A percentile compares a stretch with the other conserved stretches of the same genome.
Evolutionary conservation across 768 basidiomycete genomes (phyloP).

Genomic region (Paxillus rubicundulus): DNA sequence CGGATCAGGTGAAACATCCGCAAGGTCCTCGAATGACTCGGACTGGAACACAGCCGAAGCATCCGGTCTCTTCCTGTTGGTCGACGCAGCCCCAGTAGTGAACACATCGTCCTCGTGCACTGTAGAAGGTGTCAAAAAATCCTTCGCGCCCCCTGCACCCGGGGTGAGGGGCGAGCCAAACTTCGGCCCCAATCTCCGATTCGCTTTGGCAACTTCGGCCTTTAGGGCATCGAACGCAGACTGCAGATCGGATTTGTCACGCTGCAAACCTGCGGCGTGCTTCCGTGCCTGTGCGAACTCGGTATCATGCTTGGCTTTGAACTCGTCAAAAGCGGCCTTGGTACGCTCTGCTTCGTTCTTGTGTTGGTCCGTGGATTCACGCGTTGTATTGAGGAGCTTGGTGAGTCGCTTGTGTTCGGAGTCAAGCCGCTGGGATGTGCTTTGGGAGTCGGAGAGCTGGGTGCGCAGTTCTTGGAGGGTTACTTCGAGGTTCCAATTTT

Average conservation of each 20-base stretch:
- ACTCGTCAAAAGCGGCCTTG: conserved; percentile 57
- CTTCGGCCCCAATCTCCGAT: conserved; percentile 51
- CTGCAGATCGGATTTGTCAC: conserved; percentile 93
- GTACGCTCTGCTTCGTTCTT: conserved; percentile 85
- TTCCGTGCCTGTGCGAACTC: conserved; percentile 91
- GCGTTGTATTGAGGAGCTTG: conserved; percentile 65
- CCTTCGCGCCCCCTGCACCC: conserved; percentile 42
- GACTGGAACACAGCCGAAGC: conserved; percentile 46
- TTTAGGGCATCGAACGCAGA: conserved; percentile 74
- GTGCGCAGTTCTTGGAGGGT: conserved; percentile 81
- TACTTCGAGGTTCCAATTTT: conserved; percentile 99
- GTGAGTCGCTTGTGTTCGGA: conserved; percentile 80
- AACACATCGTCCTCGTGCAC: conserved; percentile 66
- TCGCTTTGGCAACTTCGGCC: conserved; percentile 66
- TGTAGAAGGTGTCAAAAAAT: conserved; percentile 58
- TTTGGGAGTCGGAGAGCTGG: conserved; percentile 63
- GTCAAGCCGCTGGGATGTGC: conserved; percentile 67
- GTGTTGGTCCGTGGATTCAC: conserved; percentile 77
- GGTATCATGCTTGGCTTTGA: conserved; percentile 91
- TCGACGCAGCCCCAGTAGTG: conserved; percentile 57
- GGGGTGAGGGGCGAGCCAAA: conserved; percentile 78
- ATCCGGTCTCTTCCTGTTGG: conserved; percentile 56
- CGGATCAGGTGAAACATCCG: conserved; percentile 58
- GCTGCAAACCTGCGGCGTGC: conserved; percentile 78
- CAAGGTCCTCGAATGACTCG: conserved; percentile 47